A percentile compares a stretch with the other conserved stretches of the same genome.
phyloP scores from a whole-genome alignment of 352 stramenopile genomes.

The Globisporangium cylindrosporum region DNA sequence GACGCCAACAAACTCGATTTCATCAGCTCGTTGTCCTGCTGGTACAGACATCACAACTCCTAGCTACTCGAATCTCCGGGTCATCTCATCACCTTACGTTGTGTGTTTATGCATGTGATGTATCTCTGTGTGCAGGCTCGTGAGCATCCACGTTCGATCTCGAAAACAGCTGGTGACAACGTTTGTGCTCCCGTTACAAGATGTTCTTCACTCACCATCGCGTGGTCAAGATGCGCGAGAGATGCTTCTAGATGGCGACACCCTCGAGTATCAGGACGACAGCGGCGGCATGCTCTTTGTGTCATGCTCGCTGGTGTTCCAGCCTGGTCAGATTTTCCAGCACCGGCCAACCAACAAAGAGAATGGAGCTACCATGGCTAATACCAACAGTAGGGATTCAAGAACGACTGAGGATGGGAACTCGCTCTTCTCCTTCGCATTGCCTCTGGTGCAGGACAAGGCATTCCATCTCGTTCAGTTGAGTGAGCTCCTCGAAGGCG shows the following conservation, averaged over 20 bases:
- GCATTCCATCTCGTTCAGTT: constrained; percentile 35
- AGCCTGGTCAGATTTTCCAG: constrained; percentile 11
- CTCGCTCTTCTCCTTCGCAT: constrained; percentile 26
- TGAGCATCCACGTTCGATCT: constrained; percentile 36
- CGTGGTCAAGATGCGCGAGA: constrained; percentile 14
- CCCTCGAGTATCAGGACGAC: constrained; percentile 21
- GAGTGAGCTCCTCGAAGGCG: constrained; percentile 27
- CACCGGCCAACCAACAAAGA: too few relatives aligned
- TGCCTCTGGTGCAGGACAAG: constrained; percentile 32
- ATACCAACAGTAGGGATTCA: too few relatives aligned
- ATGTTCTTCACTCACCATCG: constrained; percentile 6
- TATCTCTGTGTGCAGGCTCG: constrained; percentile 17
- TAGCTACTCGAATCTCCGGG: not conserved
- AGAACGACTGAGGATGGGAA: not conserved
- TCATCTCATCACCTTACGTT: too few relatives aligned
- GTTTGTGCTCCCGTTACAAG: constrained; percentile 35
- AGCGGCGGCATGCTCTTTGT: constrained; percentile 23
- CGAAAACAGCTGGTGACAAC: constrained; percentile 24
- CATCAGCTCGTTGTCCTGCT: constrained; percentile 14
- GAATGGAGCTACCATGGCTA: too few relatives aligned
- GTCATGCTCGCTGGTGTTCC: constrained; percentile 45
- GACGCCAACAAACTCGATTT: constrained; percentile 6
- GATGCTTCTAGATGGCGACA: constrained; percentile 32
- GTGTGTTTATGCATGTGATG: not conserved
- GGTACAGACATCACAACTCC: constrained; percentile 7